Evolutionary conservation across 345 rosid genomes (phyloP), one percentile per base, ranked within the genome.

Genomic region (Turnera subulata): DNA sequence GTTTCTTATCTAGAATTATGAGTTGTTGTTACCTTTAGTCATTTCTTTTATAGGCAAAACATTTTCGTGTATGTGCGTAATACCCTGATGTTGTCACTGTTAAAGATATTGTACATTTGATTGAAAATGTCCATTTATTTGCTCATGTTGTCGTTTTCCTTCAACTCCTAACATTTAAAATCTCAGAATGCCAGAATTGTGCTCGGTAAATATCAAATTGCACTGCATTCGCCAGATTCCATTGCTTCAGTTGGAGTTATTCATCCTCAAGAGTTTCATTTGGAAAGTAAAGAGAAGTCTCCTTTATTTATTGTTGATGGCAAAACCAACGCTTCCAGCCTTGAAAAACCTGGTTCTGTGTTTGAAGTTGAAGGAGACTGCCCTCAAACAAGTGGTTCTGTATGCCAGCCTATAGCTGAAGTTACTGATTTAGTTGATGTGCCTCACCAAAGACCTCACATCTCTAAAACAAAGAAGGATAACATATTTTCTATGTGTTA

Each of bases 211-310:
- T 90, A 66, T 74, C 73, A 82, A 77, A 81, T 72, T 67, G 69
- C 82, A 20, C 83, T 81, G 52, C 97, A 87, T 76, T 94, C 99
- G 55, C 65, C 89, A 51, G 87, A 84, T 78, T 69, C 92, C 39
- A 84, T 94, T 60, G 99, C 99, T 64, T 91, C 97, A 59, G 96
- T 87, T 43, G 99, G 95, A 55, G 78, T 88, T 73, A 76, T 94
- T 62, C 97, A 94, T 68, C 97, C 96, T 17, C 56, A 74, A 57
- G 73, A 55, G 25, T 88, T 81, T 75, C 95, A 87, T 71, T 74
- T 90, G 72, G 96, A 90, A 68, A 76, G 67, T 24, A 90, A 94
- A 68, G 72, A 33, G 46, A 65, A 61, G 19, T 39, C 73, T 25
- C 59, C n/a, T 33, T 61, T 72, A 46, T 32, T 57, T 50, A 53